Evolutionary conservation across 2,329 filamentous ascomycete species (phyloP).

Genomic region (Magnaporthiopsis rhizophila): DNA sequence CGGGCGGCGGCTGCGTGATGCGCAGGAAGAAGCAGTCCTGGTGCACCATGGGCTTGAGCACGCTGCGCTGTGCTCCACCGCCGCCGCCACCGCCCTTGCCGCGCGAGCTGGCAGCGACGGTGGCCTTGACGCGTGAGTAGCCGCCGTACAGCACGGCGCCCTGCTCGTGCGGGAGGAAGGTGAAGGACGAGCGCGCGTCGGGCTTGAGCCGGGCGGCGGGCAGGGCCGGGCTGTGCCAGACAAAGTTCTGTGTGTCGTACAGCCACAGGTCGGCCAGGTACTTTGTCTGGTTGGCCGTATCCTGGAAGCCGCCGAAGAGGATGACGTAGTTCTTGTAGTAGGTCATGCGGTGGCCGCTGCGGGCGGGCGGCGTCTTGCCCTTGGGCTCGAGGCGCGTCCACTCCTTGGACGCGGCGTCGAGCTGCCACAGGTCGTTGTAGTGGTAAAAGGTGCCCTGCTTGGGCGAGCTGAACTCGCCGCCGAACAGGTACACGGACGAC

Average conservation of each 20-base stretch:
- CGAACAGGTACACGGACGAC: constrained; percentile 83
- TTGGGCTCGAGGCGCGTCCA: constrained; percentile 82
- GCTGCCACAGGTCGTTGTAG: constrained; percentile 96
- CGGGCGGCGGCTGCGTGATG: constrained; percentile 62
- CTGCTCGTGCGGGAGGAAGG: constrained; percentile 79
- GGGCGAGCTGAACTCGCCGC: constrained; percentile 91
- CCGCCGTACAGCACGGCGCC: constrained; percentile 89
- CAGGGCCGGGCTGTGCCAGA: constrained; percentile 71
- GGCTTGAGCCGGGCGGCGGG: constrained; percentile 78
- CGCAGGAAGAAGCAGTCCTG: constrained; percentile 92
- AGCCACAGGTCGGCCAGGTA: constrained; percentile 93
- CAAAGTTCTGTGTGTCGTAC: constrained; percentile 82
- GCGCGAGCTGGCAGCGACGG: constrained; percentile 52
- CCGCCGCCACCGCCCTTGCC: constrained; percentile 42
- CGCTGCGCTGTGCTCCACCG: constrained; percentile 50
- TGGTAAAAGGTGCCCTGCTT: constrained; percentile 99
- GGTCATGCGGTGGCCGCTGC: constrained; percentile 92
- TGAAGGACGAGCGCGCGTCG: constrained; percentile 85
- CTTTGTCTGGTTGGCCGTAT: constrained; percentile 89
- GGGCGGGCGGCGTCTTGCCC: constrained; percentile 71
- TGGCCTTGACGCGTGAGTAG: constrained; percentile 82
- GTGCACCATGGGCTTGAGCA: constrained; percentile 80
- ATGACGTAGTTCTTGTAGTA: constrained; percentile 96
- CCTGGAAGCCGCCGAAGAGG: constrained; percentile 93
- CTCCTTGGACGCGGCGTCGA: constrained; percentile 77